Evolutionary conservation across 768 basidiomycete genomes (phyloP).

Genomic region (Lactarius hatsudake): DNA sequence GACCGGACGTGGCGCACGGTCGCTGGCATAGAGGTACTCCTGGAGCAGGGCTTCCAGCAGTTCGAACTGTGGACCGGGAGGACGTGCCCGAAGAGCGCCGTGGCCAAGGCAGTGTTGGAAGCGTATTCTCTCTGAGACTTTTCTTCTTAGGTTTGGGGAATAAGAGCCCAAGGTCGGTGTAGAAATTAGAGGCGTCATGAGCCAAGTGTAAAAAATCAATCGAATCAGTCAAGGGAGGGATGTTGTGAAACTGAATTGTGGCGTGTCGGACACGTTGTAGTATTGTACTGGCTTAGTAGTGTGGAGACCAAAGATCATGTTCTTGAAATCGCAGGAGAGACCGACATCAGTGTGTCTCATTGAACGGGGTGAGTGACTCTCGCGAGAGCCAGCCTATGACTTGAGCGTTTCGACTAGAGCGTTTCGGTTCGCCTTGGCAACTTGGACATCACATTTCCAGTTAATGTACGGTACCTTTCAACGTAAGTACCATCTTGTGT

Average conservation of each 20-base stretch:
- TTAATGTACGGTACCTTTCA: background rate
- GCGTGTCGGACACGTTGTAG: background rate
- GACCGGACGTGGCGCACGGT: conserved; percentile 61
- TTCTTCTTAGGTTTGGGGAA: background rate
- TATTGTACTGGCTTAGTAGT: background rate
- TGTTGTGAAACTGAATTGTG: background rate
- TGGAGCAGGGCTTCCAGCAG: conserved; percentile 87
- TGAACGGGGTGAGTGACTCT: too few relatives aligned
- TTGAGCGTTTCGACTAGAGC: too few relatives aligned
- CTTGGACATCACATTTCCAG: background rate
- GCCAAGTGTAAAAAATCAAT: background rate
- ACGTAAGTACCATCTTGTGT: background rate
- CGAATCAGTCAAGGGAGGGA: background rate
- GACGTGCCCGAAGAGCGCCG: conserved; percentile 48
- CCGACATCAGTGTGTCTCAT: too few relatives aligned
- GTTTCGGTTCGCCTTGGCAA: background rate
- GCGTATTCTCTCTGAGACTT: conserved; percentile 35
- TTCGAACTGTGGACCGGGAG: conserved; percentile 81
- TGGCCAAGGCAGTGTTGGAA: conserved; percentile 49
- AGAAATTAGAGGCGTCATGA: background rate
- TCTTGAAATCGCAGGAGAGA: background rate
- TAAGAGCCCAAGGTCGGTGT: background rate
- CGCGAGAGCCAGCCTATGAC: too few relatives aligned
- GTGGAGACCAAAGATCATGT: background rate
- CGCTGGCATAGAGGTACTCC: conserved; percentile 78